These are phyloP conservation scores for Xylariaceae sp. DNA, from an alignment of 2,329 filamentous ascomycete genomes.

Conservation along the genomic window DNA sequence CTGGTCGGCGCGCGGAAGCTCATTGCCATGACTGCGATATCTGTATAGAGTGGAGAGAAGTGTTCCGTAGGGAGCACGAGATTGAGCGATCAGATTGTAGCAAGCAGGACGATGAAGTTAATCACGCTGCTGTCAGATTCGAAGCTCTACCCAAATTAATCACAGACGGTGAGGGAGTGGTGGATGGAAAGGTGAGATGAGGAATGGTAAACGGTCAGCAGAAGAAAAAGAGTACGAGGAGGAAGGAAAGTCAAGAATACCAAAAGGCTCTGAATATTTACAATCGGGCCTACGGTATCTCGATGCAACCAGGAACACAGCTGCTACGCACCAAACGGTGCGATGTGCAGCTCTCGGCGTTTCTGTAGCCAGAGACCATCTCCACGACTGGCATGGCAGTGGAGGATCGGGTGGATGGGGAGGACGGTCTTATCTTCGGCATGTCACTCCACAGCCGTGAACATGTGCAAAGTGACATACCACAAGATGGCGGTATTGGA, in stretches of 20 bases:
- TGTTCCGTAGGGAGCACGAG: neutral
- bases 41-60: neutral
- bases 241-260: neutral
- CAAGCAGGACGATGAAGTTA: too few species aligned
- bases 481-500: neutral
- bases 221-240: neutral
- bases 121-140: too few species aligned
- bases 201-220: neutral
- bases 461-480: constrained; percentile 5
- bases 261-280: neutral
- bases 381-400: neutral
- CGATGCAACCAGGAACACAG: too few species aligned
- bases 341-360: too few species aligned
- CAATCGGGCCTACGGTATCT: too few species aligned
- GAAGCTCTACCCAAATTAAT: too few species aligned
- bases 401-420: neutral
- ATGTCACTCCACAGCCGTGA: constrained; percentile 10
- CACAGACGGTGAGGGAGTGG: neutral
- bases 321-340: too few species aligned
- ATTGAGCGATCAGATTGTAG: too few species aligned
- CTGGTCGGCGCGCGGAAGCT: constrained; percentile 60
- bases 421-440: neutral
- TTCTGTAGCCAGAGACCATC: too few species aligned
- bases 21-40: constrained; percentile 55
- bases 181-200: neutral